Percentiles rank a stretch among this genome's conserved stretches.
Evolutionary conservation across 495 filamentous ascomycete genomes (phyloP).

Genomic region (Letharia lupina): DNA sequence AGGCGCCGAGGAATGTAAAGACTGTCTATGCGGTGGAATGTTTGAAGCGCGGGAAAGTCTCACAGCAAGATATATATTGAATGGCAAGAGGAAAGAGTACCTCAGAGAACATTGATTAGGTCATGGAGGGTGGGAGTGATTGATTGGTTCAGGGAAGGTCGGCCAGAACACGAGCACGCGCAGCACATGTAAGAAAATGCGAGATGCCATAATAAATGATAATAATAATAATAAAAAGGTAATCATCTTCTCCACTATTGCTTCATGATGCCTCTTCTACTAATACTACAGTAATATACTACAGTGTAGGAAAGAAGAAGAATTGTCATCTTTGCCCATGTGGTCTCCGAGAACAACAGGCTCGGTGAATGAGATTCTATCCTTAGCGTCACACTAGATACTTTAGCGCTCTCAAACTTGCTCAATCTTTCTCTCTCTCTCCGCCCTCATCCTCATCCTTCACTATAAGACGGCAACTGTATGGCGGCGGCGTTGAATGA

Average conservation of each 20-base stretch:
- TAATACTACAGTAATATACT: too few relatives aligned
- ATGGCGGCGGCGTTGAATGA: background rate
- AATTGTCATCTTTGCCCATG: background rate
- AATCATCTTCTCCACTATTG: too few relatives aligned
- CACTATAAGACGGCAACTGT: background rate
- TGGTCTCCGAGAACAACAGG: background rate
- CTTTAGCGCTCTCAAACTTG: slow-evolving; percentile 12
- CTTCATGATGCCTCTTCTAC: too few relatives aligned
- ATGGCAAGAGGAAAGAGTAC: background rate
- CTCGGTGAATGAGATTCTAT: background rate
- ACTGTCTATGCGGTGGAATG: background rate
- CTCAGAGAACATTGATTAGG: background rate
- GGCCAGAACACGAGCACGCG: background rate
- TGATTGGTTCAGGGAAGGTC: background rate
- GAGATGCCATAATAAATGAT: too few relatives aligned
- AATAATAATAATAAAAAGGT: too few relatives aligned
- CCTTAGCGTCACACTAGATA: background rate
- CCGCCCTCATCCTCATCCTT: background rate
- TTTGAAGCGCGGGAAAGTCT: background rate
- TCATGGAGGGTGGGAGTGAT: background rate
- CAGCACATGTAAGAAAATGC: background rate
- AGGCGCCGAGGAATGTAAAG: background rate
- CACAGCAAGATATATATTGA: background rate
- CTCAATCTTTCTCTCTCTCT: slow-evolving; percentile 3
- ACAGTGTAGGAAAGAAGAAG: too few relatives aligned